Evolutionary conservation across 345 rosid genomes (phyloP).

Genomic region (Turnera subulata): DNA sequence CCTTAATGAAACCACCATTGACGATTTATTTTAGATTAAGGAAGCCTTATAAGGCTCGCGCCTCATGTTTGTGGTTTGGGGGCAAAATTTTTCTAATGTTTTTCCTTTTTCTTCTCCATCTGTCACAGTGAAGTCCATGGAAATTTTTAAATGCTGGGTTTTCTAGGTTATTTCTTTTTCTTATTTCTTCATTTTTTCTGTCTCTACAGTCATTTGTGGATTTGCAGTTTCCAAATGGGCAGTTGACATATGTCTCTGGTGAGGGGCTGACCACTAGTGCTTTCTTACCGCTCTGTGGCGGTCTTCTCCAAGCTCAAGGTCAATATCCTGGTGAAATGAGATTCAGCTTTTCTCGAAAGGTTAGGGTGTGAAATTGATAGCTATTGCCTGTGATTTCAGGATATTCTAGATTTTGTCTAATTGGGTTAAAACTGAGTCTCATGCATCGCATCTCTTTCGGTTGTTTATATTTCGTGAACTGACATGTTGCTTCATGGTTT

Average conservation of each 20-base stretch:
- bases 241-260: constrained; percentile 80
- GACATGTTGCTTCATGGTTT: constrained; percentile 8
- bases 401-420: not conserved
- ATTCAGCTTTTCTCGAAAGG: constrained; percentile 87
- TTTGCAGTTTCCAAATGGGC: constrained; percentile 94
- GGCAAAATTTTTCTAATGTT: no score
- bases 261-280: constrained; percentile 93
- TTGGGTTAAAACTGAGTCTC: no score
- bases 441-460: no score
- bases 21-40: no score
- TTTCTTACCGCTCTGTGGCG: constrained; percentile 73
- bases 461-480: no score
- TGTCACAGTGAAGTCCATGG: no score
- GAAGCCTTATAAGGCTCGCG: no score
- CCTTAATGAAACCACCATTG: no score
- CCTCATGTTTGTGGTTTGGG: no score
- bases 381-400: not conserved
- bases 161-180: not conserved
- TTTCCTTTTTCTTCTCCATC: no score
- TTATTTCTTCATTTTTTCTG: constrained; percentile 2
- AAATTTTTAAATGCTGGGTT: no score
- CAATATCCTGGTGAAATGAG: constrained; percentile 99
- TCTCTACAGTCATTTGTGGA: constrained; percentile 78
- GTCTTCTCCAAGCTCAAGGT: constrained; percentile 96
- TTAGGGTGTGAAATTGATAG: constrained; percentile 19